These are phyloP conservation scores for Apiotrichum laibachii DNA, from an alignment of 1,284 basidiomycete genomes.

Conservation along the genomic window DNA sequence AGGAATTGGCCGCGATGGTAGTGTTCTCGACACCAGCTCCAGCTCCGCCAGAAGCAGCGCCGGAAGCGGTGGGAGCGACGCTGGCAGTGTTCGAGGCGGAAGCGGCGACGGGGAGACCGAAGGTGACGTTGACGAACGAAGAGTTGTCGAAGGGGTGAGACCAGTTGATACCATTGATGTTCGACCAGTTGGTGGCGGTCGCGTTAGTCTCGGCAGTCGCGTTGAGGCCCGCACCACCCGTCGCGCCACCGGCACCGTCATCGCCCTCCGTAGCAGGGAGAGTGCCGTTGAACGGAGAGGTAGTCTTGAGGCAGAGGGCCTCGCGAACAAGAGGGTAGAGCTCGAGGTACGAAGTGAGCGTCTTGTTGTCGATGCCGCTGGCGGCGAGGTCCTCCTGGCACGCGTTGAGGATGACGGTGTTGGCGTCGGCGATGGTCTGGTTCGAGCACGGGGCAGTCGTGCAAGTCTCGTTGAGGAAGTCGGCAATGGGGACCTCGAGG, in stretches of 20 bases:
- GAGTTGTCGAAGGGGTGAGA: neutral
- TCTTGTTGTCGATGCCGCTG: constrained; percentile 30
- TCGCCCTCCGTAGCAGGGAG: neutral
- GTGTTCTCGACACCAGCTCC: neutral
- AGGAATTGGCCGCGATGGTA: neutral
- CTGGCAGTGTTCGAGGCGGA: neutral
- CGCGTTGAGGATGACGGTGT: constrained; percentile 26
- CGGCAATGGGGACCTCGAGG: constrained; percentile 24
- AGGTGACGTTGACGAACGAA: neutral
- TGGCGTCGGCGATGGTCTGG: constrained; percentile 33
- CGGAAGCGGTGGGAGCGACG: neutral
- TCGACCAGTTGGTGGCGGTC: neutral
- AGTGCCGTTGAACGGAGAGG: constrained; percentile 26
- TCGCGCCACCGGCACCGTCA: too few relatives aligned
- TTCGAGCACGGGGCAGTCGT: constrained; percentile 39
- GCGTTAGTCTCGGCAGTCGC: neutral
- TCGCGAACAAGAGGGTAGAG: constrained; percentile 46
- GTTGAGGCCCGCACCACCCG: too few relatives aligned
- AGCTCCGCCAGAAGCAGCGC: too few relatives aligned
- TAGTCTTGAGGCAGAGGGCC: constrained; percentile 44
- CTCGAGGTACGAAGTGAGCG: constrained; percentile 28
- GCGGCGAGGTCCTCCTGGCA: constrained; percentile 39
- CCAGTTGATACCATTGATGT: neutral
- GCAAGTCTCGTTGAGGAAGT: constrained; percentile 41
- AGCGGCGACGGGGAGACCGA: too few relatives aligned